Evolutionary conservation across 1,284 basidiomycete genomes (phyloP).

Genomic region (Farysia itapuensis): DNA sequence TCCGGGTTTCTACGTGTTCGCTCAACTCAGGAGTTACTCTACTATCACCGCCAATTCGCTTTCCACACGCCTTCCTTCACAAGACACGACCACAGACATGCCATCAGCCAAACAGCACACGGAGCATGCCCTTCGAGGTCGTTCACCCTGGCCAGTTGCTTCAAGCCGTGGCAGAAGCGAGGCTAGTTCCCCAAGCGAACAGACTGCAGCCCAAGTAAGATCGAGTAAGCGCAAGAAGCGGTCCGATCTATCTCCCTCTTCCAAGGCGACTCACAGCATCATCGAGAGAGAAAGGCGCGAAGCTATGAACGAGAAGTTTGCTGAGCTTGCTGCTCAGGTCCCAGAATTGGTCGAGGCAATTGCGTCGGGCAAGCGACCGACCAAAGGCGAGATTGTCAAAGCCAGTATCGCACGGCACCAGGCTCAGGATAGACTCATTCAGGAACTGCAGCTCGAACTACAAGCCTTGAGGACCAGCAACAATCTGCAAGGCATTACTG

Average conservation of each 20-base stretch:
- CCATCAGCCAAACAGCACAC: no score
- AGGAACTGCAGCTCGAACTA: conserved; percentile 19
- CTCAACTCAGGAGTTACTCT: no score
- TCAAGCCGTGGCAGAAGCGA: conserved; percentile 18
- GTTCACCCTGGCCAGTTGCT: conserved; percentile 25
- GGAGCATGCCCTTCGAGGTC: no score
- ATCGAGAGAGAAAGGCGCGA: conserved; percentile 38
- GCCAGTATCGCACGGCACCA: conserved; percentile 30
- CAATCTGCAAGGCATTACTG: neutral
- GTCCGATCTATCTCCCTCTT: conserved; percentile 31
- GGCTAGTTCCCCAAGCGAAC: neutral
- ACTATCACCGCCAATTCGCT: no score
- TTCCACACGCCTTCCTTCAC: no score
- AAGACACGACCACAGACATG: no score
- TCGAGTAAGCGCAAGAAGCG: conserved; percentile 32
- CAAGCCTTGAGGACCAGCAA: conserved; percentile 12
- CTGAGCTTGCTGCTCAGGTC: conserved; percentile 31
- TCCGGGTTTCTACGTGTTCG: no score
- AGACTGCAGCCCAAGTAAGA: conserved; percentile 3
- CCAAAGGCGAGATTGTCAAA: conserved; percentile 43
- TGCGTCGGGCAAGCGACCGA: conserved; percentile 22
- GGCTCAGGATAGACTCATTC: conserved; percentile 27
- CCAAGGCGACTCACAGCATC: conserved; percentile 36
- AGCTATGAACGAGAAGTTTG: conserved; percentile 39
- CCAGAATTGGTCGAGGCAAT: conserved; percentile 31